These are phyloP conservation scores for Sclerotinia glacialis DNA, from an alignment of 2,329 filamentous ascomycete species.

Conservation along the genomic window DNA sequence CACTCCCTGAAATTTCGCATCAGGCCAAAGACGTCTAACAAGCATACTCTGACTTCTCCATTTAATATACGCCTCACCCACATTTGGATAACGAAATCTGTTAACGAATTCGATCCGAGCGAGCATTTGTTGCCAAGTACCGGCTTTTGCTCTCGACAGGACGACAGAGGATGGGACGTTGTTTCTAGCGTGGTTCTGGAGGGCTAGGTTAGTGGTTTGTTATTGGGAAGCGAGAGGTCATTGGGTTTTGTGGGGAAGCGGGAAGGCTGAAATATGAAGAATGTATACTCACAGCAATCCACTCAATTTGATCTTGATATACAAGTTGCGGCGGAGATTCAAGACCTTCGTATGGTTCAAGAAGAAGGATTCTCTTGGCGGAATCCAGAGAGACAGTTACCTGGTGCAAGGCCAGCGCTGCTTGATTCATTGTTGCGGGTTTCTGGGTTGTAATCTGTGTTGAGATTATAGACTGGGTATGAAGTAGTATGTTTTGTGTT, in stretches of 20 bases:
- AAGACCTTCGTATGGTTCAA: background rate
- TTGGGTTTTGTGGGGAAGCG: background rate
- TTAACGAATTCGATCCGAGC: background rate
- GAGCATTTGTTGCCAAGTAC: conserved; percentile 6
- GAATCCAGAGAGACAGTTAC: background rate
- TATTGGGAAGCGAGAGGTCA: background rate
- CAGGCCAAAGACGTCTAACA: conserved; percentile 10
- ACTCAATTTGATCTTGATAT: background rate
- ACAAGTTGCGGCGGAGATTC: background rate
- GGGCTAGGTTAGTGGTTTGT: background rate
- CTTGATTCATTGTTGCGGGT: background rate
- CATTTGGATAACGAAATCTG: background rate
- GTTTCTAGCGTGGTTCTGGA: background rate
- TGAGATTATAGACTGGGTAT: background rate
- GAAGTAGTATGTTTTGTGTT: background rate
- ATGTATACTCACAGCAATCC: background rate
- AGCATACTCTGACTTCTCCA: conserved; percentile 15
- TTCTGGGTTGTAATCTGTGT: background rate
- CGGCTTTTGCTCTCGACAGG: background rate
- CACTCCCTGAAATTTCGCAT: background rate
- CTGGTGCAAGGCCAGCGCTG: background rate
- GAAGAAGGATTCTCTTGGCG: background rate
- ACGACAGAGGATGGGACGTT: background rate
- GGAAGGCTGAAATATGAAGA: background rate
- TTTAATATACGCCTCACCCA: background rate